A percentile compares a stretch with the other conserved stretches of the same genome.
Conservation (phyloP, 2,329 filamentous ascomycete species). For the Ceratocystis lukuohia region DNA sequence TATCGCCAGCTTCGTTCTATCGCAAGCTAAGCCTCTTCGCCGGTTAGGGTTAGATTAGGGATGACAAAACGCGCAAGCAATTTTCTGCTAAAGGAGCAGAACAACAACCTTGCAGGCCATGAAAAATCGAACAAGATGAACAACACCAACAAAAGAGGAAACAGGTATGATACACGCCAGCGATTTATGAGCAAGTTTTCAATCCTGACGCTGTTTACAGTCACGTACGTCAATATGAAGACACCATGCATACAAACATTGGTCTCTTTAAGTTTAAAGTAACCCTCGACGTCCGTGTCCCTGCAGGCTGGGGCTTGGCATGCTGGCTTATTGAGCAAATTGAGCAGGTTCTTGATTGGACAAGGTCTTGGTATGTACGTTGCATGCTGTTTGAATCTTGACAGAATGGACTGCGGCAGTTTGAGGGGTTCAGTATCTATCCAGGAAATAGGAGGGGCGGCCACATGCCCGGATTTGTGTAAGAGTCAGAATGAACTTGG, state of each 20-base stretch:
- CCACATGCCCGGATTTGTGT: no score
- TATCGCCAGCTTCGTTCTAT: no score
- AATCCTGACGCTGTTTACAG: not conserved
- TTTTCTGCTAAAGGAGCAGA: no score
- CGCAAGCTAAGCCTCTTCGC: no score
- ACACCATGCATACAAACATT: not conserved
- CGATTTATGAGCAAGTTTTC: not conserved
- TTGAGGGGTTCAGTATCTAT: not conserved
- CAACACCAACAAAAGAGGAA: not conserved
- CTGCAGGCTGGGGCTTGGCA: not conserved
- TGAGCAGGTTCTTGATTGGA: conserved; percentile 11
- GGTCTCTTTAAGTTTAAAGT: not conserved
- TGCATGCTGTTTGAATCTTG: not conserved
- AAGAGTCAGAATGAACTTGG: no score
- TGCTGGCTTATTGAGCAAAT: conserved; percentile 1
- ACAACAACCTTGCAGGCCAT: no score
- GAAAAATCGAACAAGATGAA: not conserved
- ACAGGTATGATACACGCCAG: not conserved
- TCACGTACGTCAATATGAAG: not conserved
- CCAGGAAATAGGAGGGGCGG: no score
- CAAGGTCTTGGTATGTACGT: not conserved
- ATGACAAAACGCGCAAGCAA: no score
- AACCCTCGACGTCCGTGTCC: not conserved
- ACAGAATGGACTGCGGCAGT: not conserved
- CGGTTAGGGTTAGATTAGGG: not conserved